These are phyloP conservation scores for Phlebiopsis flavidoalba DNA, from an alignment of 768 basidiomycete species.

Conservation along the genomic window DNA sequence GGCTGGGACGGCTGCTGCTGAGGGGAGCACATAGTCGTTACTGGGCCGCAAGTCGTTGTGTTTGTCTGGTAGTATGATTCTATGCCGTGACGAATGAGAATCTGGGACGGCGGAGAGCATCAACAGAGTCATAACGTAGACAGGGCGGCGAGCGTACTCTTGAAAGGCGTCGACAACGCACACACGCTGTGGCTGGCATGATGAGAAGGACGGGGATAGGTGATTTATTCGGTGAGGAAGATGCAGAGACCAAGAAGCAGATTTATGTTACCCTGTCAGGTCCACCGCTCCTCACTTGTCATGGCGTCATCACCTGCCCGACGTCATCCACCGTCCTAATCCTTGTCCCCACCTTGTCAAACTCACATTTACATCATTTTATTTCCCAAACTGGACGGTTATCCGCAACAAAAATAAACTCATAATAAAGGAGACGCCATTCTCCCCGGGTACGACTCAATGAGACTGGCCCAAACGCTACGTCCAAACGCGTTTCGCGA, in stretches of 20 bases:
- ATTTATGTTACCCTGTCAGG: conserved; percentile 1
- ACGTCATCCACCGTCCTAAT: conserved; percentile 8
- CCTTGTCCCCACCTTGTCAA: neutral
- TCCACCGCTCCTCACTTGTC: conserved; percentile 9
- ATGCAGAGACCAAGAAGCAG: neutral
- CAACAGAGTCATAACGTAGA: conserved; percentile 8
- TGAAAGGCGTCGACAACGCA: conserved; percentile 83
- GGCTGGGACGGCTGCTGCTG: conserved; percentile 17
- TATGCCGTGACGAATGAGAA: conserved; percentile 53
- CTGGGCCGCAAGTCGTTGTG: conserved; percentile 16
- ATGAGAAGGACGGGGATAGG: conserved; percentile 8
- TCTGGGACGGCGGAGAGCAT: conserved; percentile 27
- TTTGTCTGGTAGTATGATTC: conserved; percentile 26
- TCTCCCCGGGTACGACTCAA: no score
- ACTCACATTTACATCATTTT: neutral
- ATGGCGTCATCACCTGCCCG: conserved; percentile 12
- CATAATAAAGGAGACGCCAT: neutral
- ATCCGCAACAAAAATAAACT: neutral
- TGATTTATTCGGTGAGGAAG: conserved; percentile 4
- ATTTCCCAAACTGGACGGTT: neutral
- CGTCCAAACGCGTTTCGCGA: no score
- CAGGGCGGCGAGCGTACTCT: conserved; percentile 48
- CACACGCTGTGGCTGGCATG: conserved; percentile 61
- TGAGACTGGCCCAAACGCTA: no score
- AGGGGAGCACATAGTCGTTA: conserved; percentile 10